Percentiles rank a stretch among this genome's conserved stretches.
Evolutionary conservation across 2,329 filamentous ascomycete genomes (phyloP).

Genomic region (Colletotrichum euphorbiae): DNA sequence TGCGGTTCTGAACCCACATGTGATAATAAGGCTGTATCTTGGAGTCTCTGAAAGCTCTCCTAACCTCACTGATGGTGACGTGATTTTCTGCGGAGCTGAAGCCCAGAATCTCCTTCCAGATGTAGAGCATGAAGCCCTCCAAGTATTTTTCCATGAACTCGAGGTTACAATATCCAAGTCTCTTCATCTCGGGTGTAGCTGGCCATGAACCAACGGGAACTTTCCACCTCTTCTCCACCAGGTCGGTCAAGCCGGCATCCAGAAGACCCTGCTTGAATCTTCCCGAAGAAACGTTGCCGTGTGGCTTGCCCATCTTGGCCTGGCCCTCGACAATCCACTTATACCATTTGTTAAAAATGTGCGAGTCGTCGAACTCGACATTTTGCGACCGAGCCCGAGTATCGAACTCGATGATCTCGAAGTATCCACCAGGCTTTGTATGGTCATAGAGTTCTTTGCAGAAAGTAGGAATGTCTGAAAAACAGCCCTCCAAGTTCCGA

Average conservation of each 20-base stretch:
- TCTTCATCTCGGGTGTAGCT: slow-evolving; percentile 24
- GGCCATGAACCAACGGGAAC: slow-evolving; percentile 40
- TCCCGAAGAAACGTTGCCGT: slow-evolving; percentile 42
- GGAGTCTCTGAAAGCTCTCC: slow-evolving; percentile 22
- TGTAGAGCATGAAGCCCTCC: slow-evolving; percentile 46
- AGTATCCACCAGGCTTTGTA: slow-evolving; percentile 55
- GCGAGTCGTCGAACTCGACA: neutral
- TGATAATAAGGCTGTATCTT: slow-evolving; percentile 13
- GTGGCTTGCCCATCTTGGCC: slow-evolving; percentile 47
- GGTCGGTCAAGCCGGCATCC: slow-evolving; percentile 43
- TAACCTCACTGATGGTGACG: slow-evolving; percentile 43
- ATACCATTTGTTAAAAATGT: slow-evolving; percentile 43
- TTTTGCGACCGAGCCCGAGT: slow-evolving; percentile 32
- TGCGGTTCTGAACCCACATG: neutral
- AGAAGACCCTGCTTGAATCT: slow-evolving; percentile 41
- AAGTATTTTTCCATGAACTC: slow-evolving; percentile 43
- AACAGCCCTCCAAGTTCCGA: slow-evolving; percentile 67
- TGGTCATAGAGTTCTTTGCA: slow-evolving; percentile 63
- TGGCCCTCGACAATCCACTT: slow-evolving; percentile 45
- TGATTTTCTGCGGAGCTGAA: slow-evolving; percentile 44
- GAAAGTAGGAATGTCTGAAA: slow-evolving; percentile 66
- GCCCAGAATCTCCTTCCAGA: slow-evolving; percentile 46
- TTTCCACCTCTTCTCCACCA: slow-evolving; percentile 38
- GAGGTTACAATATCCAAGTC: slow-evolving; percentile 42
- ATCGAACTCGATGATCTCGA: slow-evolving; percentile 47